These are phyloP conservation scores for Periconia sp. DNA, from an alignment of 2,329 filamentous ascomycete species.

Conservation along the genomic window DNA sequence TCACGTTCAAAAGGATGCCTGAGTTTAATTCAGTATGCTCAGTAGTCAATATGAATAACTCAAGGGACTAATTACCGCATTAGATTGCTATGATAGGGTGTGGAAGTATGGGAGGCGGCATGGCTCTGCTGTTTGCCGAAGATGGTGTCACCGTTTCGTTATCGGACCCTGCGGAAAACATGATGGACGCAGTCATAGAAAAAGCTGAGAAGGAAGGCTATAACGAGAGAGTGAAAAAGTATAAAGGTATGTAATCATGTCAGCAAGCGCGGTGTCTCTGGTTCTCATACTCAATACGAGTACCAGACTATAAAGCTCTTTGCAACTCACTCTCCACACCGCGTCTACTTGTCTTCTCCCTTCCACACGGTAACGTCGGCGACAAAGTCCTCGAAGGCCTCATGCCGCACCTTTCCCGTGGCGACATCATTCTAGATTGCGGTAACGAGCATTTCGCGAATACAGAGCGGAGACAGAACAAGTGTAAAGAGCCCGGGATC, in stretches of 20 bases:
- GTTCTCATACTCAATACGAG: slow-evolving; percentile 11
- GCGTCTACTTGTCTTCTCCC: slow-evolving; percentile 60
- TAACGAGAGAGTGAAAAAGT: slow-evolving; percentile 46
- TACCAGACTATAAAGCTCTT: slow-evolving; percentile 56
- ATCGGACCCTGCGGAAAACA: slow-evolving; percentile 58
- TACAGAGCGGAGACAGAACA: slow-evolving; percentile 67
- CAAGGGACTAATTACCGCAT: slow-evolving; percentile 7
- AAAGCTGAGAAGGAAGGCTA: slow-evolving; percentile 50
- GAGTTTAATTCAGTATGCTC: slow-evolving; percentile 33
- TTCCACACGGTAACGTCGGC: slow-evolving; percentile 57
- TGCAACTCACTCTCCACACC: slow-evolving; percentile 56
- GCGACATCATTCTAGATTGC: slow-evolving; percentile 72
- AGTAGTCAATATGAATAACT: not conserved
- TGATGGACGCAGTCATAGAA: slow-evolving; percentile 53
- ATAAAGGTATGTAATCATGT: slow-evolving; percentile 31
- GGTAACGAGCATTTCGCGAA: slow-evolving; percentile 71
- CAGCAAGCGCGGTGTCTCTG: too few relatives aligned
- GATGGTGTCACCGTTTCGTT: slow-evolving; percentile 61
- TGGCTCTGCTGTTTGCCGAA: slow-evolving; percentile 65
- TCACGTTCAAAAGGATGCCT: slow-evolving; percentile 15
- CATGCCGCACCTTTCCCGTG: slow-evolving; percentile 59
- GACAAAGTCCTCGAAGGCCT: slow-evolving; percentile 56
- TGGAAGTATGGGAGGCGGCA: slow-evolving; percentile 66
- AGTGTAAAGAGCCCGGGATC: slow-evolving; percentile 63
- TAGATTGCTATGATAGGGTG: slow-evolving; percentile 64